These are phyloP conservation scores for Neonectria neomacrospora DNA, from an alignment of 2,329 filamentous ascomycete genomes.

Conservation along the genomic window DNA sequence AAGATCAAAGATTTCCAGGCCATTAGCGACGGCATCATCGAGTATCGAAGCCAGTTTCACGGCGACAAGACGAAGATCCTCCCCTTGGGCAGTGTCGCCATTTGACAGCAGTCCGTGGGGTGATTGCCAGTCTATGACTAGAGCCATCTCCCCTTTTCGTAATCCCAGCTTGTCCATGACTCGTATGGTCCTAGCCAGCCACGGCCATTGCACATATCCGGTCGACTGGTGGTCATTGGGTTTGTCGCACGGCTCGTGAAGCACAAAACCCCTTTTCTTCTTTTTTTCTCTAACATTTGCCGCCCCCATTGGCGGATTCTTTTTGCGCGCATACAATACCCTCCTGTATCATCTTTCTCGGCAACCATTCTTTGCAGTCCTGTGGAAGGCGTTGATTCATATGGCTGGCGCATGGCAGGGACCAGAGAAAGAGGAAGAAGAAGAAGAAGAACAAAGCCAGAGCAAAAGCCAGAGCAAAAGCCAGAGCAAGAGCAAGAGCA, in stretches of 20 bases:
- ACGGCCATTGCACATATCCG: conserved; percentile 40
- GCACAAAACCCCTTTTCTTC: conserved; percentile 16
- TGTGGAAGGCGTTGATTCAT: conserved; percentile 7
- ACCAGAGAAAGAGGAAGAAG: conserved; percentile 11
- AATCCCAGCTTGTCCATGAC: conserved; percentile 28
- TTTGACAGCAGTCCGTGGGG: conserved; percentile 39
- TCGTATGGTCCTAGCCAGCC: conserved; percentile 23
- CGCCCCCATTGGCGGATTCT: conserved; percentile 7
- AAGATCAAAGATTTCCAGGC: conserved; percentile 73
- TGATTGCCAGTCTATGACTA: conserved; percentile 13
- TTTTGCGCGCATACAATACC: conserved; percentile 30
- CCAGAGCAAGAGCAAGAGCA: conserved; percentile 8
- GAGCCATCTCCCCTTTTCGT: conserved; percentile 23
- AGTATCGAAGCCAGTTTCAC: conserved; percentile 72
- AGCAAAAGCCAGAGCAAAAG: conserved; percentile 10
- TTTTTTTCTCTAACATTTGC: conserved; percentile 10
- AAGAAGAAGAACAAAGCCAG: conserved; percentile 3
- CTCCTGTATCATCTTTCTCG: conserved; percentile 24
- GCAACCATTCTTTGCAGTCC: conserved; percentile 7
- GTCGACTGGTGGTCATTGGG: conserved; percentile 14
- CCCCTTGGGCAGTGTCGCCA: conserved; percentile 61
- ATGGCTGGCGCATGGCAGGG: conserved; percentile 5
- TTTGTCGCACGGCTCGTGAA: conserved; percentile 22
- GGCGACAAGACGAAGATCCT: conserved; percentile 73
- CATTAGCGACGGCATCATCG: conserved; percentile 74